A percentile compares a stretch with the other conserved stretches of the same genome.
Conservation (phyloP, 202 grass and related monocot genomes). For the Setaria viridis region DNA sequence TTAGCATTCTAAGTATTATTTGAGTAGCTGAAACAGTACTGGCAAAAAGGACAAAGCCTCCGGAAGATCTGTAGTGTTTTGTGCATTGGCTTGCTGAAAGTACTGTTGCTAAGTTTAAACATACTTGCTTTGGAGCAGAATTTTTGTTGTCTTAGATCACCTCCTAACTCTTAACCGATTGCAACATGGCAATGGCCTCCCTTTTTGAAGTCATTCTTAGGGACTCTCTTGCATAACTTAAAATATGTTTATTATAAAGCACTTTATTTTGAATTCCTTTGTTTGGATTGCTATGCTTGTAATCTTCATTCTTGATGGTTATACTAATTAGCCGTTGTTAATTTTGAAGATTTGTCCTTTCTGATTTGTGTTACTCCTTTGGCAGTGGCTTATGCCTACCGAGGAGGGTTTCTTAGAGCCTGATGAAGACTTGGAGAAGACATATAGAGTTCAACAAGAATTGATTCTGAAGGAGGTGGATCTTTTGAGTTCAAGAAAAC, state of each 20-base stretch:
- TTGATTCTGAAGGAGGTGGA: slow-evolving; percentile 57
- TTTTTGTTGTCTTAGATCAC: not conserved
- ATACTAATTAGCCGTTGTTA: not conserved
- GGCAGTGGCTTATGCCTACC: slow-evolving; percentile 79
- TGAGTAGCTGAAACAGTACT: not conserved
- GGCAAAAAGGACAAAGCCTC: not conserved
- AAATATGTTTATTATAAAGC: not conserved
- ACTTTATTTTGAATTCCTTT: not conserved
- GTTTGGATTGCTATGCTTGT: slow-evolving; percentile 22
- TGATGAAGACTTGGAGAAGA: slow-evolving; percentile 80
- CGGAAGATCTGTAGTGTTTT: not conserved
- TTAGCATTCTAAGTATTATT: slow-evolving; percentile 10
- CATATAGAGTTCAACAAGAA: slow-evolving; percentile 58
- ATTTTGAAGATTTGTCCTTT: not conserved
- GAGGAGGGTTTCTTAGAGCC: slow-evolving; percentile 78
- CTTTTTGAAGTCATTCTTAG: not conserved
- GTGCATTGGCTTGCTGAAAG: not conserved
- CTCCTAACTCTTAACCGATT: not conserved
- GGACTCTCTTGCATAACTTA: not conserved
- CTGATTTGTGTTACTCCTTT: slow-evolving; percentile 43
- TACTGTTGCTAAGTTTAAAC: not conserved
- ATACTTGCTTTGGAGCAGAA: not conserved
- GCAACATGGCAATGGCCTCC: too few species aligned
- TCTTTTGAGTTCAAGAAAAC: slow-evolving; percentile 67
- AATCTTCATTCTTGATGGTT: slow-evolving; percentile 14